Evolutionary conservation across 2,329 filamentous ascomycete genomes (phyloP).

Genomic region (Talaromyces sp.): DNA sequence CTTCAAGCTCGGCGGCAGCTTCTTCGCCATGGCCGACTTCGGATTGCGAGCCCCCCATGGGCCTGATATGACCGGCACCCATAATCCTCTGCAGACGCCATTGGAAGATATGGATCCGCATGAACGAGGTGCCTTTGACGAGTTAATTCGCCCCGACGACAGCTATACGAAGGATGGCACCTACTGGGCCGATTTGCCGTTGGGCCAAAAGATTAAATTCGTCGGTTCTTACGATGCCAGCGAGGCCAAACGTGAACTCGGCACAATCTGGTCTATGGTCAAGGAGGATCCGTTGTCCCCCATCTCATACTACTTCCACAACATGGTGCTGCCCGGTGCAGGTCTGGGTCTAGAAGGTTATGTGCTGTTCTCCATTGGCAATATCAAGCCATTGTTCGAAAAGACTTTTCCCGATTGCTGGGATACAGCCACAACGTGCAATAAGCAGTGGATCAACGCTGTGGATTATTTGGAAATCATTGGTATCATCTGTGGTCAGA

Average conservation of each 20-base stretch:
- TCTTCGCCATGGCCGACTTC: constrained; percentile 39
- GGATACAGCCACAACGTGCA: constrained; percentile 68
- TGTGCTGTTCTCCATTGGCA: constrained; percentile 95
- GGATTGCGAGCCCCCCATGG: constrained; percentile 50
- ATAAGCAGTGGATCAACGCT: constrained; percentile 76
- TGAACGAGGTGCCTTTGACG: constrained; percentile 70
- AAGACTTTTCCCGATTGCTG: constrained; percentile 79
- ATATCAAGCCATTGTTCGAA: constrained; percentile 79
- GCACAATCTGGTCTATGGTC: constrained; percentile 72
- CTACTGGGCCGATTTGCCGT: constrained; percentile 90
- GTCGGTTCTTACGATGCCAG: constrained; percentile 71
- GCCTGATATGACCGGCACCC: constrained; percentile 50
- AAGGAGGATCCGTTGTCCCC: constrained; percentile 85
- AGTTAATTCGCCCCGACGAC: constrained; percentile 84
- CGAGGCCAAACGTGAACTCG: constrained; percentile 70
- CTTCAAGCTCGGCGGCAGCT: constrained; percentile 8
- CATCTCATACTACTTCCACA: constrained; percentile 82
- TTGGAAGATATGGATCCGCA: constrained; percentile 57
- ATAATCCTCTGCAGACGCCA: no score
- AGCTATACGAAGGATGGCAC: constrained; percentile 78
- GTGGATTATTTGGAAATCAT: constrained; percentile 91
- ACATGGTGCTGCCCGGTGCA: constrained; percentile 89
- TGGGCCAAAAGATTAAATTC: constrained; percentile 71
- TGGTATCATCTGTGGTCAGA: constrained; percentile 93
- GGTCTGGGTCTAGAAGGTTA: constrained; percentile 93